Evolutionary conservation across 345 rosid species (phyloP).

Genomic region (Zanthoxylum bungeanum): DNA sequence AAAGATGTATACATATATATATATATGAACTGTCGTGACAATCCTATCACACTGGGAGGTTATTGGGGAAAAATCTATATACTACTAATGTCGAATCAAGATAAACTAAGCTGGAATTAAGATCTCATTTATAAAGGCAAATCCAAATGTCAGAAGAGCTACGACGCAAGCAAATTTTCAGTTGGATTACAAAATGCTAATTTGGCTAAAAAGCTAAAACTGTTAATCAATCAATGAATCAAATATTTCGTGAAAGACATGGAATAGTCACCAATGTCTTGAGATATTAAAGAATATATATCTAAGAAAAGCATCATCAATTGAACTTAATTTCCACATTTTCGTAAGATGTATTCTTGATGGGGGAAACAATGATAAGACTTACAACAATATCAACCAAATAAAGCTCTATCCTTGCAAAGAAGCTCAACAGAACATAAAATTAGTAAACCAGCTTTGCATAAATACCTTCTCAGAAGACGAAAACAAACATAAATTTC

Average conservation of each 20-base stretch:
- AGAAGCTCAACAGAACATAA: not conserved
- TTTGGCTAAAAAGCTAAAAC: too few relatives aligned
- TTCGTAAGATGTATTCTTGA: not conserved
- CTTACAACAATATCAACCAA: not conserved
- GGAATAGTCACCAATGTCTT: not conserved
- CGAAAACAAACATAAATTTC: constrained; percentile 77
- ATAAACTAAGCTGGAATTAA: not conserved
- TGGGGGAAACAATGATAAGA: not conserved
- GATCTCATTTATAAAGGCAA: not conserved
- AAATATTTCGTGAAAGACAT: too few relatives aligned
- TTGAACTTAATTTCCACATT: not conserved
- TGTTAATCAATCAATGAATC: too few relatives aligned
- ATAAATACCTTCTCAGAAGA: constrained; percentile 60
- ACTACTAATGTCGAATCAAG: not conserved
- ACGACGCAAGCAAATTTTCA: too few relatives aligned
- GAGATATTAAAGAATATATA: not conserved
- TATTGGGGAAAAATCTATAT: not conserved
- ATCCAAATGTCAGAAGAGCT: not conserved
- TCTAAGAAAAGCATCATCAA: not conserved
- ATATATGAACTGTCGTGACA: not conserved
- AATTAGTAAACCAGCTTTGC: not conserved
- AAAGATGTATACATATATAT: too few relatives aligned
- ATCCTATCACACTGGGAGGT: not conserved
- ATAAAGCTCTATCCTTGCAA: not conserved
- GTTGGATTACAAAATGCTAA: too few relatives aligned